Conservation (phyloP, 2,329 filamentous ascomycete genomes). For the Sporothrix globosa region DNA sequence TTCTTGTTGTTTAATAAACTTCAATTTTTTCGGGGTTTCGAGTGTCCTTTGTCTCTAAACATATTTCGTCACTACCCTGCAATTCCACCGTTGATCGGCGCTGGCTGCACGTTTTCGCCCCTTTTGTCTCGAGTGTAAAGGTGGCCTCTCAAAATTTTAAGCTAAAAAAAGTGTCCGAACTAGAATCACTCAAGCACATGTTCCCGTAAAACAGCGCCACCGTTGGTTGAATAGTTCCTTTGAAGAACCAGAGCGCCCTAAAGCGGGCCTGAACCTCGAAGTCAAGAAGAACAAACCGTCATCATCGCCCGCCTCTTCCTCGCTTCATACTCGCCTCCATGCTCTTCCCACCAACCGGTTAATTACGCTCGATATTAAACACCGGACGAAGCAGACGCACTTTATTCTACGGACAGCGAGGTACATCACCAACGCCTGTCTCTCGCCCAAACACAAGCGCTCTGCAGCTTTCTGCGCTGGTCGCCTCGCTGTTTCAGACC, state of each 20-base stretch:
- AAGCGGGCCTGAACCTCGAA: neutral
- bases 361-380: constrained; percentile 27
- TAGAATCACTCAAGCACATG: constrained; percentile 15
- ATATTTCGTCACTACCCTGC: neutral
- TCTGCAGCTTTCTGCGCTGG: constrained; percentile 13
- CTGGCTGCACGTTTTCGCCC: constrained; percentile 4
- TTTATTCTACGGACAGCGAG: neutral
- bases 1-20: neutral
- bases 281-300: constrained; percentile 1
- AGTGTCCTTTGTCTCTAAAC: neutral
- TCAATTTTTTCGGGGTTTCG: neutral
- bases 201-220: neutral
- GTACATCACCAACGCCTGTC: neutral
- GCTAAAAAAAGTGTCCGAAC: constrained; percentile 1
- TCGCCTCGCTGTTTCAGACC: constrained; percentile 34
- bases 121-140: constrained; percentile 15
- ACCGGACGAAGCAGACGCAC: neutral
- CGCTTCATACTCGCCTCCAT: neutral
- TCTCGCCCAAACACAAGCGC: neutral
- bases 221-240: neutral
- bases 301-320: constrained; percentile 10
- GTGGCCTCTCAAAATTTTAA: constrained; percentile 1
- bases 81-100: neutral
- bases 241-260: neutral
- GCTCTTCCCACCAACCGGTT: neutral